Conservation (phyloP, 495 filamentous ascomycete genomes). For the Penicillium odoratum region DNA sequence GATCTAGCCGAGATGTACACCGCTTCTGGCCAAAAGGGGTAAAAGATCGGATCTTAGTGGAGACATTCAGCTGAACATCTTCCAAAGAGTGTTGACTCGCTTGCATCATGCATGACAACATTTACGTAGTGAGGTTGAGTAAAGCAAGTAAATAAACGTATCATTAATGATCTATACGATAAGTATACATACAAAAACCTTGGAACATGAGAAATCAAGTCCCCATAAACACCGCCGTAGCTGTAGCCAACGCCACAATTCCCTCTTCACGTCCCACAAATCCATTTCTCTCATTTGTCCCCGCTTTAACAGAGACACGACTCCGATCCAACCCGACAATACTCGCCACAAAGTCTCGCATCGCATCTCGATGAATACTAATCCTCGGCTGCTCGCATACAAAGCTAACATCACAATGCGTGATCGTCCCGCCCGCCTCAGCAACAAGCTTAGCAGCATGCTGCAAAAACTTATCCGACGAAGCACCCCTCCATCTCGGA, state of each 20-base stretch:
- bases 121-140: no score
- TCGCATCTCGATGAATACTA: conserved; percentile 11
- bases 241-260: conserved; percentile 13
- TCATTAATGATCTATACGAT: not conserved
- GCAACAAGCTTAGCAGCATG: conserved; percentile 12
- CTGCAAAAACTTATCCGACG: conserved; percentile 11
- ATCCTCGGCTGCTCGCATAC: conserved; percentile 8
- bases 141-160: no score
- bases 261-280: conserved; percentile 17
- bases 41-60: not conserved
- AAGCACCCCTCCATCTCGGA: conserved; percentile 11
- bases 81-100: no score
- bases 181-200: not conserved
- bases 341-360: conserved; percentile 5
- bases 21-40: not conserved
- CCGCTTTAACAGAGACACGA: conserved; percentile 13
- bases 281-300: conserved; percentile 15
- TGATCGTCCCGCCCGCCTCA: conserved; percentile 7
- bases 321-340: conserved; percentile 8
- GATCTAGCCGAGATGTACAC: conserved; percentile 3
- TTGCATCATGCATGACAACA: no score
- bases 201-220: no score
- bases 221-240: conserved; percentile 8
- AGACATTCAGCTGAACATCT: not conserved
- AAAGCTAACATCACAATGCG: conserved; percentile 14